Base-by-base conservation (phyloP, 208 protist species). In the Crithidia bombi region DNA sequence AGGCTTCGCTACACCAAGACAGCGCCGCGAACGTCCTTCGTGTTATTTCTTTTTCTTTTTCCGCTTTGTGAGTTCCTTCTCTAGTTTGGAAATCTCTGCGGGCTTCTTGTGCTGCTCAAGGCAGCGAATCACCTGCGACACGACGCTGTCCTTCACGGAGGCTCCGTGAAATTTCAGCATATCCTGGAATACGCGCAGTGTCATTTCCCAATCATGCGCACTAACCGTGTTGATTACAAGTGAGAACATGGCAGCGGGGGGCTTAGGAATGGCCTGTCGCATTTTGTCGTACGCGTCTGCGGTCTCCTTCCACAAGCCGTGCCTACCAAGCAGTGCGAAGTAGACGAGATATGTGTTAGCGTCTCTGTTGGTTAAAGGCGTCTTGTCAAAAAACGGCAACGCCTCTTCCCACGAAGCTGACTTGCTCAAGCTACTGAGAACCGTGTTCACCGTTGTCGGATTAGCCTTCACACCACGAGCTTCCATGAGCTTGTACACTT, bases 361-460 rank as follows among this genome's bases (percentile, higher is more conserved):
- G 65, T 96, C 92, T 46, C 82, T 71, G 25, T 74, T 52, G 0
- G 75, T 62, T 5, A 68, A 17, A 11, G 70, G 66, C 5, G 73
- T 81, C 19, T 65, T 35, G 7, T 82, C 69, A 52, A 89, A 94
- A 57, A 96, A 87, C 17, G 72, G 57, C 58, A 95, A 38, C 6
- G 86, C 73, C 50, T 94, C 85, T 65, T 90, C 30, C 77, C 79
- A 88, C 50, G 68, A 44, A 1, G 61, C 28, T 17, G 81, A 83
- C 63, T 82, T 82, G 62, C 88, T 85, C 21, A 92, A 67, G 55
- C 79, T 86, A 67, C 86, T 93, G 10, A 96, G 78, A 7, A 94
- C 57, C 6, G 89, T 91, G 71, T 96, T 96, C 44, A 83, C 75
- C 6, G 92, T 93, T 0, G 92, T 96, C 11, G 86, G 23, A 58